Conservation (phyloP, 805 yeast species). For the Lachancea dasiensis region DNA sequence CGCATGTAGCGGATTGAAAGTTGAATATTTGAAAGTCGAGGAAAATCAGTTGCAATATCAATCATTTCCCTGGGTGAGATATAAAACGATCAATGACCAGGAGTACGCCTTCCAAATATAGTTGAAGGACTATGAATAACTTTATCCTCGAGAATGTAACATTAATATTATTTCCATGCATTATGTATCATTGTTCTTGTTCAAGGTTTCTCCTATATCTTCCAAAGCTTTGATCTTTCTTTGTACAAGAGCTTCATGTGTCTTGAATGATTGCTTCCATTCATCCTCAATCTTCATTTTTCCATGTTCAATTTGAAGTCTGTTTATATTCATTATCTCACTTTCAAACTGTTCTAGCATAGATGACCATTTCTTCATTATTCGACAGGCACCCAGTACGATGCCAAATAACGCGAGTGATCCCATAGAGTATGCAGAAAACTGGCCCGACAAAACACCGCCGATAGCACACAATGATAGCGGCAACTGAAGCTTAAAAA, state of each 20-base stretch:
- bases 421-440: constrained; percentile 30
- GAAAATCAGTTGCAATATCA: constrained; percentile 58
- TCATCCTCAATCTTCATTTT: constrained; percentile 2
- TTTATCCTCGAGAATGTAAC: too few species aligned
- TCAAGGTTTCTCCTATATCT: background rate
- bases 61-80: constrained; percentile 76
- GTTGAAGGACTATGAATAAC: too few species aligned
- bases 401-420: constrained; percentile 30
- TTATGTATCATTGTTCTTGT: background rate
- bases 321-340: constrained; percentile 12
- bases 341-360: constrained; percentile 12
- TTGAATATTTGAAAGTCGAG: constrained; percentile 59
- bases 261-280: background rate
- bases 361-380: constrained; percentile 28
- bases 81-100: constrained; percentile 41
- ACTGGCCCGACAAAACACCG: constrained; percentile 28
- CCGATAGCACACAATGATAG: constrained; percentile 21
- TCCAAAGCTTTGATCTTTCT: constrained; percentile 2
- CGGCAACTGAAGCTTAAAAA: constrained; percentile 32
- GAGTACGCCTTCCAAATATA: constrained; percentile 31
- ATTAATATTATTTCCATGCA: background rate
- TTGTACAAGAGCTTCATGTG: background rate
- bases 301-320: constrained; percentile 15
- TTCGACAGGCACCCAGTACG: constrained; percentile 29
- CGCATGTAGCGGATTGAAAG: constrained; percentile 59